Evolutionary conservation across 768 basidiomycete genomes (phyloP).

Genomic region (Boletus pseudo-olivaceus): DNA sequence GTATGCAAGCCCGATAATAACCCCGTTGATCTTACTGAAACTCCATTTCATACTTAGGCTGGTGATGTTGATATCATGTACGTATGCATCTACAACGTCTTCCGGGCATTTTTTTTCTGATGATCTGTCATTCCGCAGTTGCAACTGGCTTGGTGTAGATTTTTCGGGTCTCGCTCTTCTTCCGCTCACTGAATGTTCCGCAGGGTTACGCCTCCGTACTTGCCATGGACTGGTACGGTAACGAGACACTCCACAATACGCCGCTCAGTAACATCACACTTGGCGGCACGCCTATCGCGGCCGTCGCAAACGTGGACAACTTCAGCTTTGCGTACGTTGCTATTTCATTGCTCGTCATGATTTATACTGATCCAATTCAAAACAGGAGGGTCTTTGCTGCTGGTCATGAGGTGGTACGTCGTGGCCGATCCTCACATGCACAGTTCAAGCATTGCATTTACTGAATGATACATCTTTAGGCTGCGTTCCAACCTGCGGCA

Average conservation of each 20-base stretch:
- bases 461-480: constrained; percentile 31
- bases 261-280: constrained; percentile 56
- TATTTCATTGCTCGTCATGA: neutral
- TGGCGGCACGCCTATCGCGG: constrained; percentile 47
- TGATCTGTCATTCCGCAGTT: neutral
- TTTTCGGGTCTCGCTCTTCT: neutral
- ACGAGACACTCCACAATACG: constrained; percentile 36
- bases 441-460: neutral
- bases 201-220: constrained; percentile 37
- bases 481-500: constrained; percentile 59
- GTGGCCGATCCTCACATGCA: neutral
- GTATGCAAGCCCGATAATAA: constrained; percentile 16
- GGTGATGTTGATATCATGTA: constrained; percentile 29
- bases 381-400: constrained; percentile 51
- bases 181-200: neutral
- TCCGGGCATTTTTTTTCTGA: neutral
- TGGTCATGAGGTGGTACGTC: constrained; percentile 62
- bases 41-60: constrained; percentile 11
- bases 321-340: constrained; percentile 63
- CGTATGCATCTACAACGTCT: neutral
- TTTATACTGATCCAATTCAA: neutral
- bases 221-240: constrained; percentile 48
- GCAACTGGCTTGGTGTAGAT: constrained; percentile 35
- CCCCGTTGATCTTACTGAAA: neutral
- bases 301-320: constrained; percentile 61